Evolutionary conservation across 2,329 filamentous ascomycete genomes (phyloP).

Genomic region (Aspergillus fumigatus): DNA sequence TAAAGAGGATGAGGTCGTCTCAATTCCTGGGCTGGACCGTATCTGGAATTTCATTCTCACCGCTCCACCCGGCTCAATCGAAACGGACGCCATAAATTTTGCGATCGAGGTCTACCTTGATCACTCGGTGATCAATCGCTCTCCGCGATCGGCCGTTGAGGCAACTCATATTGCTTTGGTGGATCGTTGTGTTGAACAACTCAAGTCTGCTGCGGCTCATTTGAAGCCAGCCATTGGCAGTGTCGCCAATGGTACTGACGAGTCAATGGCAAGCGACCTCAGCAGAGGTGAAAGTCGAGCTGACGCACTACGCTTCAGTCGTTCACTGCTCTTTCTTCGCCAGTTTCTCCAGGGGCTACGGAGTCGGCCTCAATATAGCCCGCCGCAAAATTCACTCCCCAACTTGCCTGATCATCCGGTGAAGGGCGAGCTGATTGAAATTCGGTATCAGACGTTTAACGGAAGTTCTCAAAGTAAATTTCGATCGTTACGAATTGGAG

Average conservation of each 20-base stretch:
- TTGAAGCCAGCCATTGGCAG: constrained; percentile 49
- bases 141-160: constrained; percentile 46
- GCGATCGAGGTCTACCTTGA: constrained; percentile 72
- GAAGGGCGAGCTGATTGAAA: constrained; percentile 60
- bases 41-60: constrained; percentile 80
- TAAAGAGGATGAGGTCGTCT: constrained; percentile 36
- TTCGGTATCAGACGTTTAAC: constrained; percentile 72
- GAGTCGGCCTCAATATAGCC: constrained; percentile 54
- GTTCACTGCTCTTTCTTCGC: constrained; percentile 64
- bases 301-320: constrained; percentile 61
- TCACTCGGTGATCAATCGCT: constrained; percentile 37
- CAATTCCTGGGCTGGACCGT: constrained; percentile 57
- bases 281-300: constrained; percentile 47
- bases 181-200: constrained; percentile 65
- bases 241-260: constrained; percentile 44
- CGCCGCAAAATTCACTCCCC: constrained; percentile 56
- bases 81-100: constrained; percentile 62
- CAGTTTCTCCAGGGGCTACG: constrained; percentile 59
- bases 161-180: constrained; percentile 66
- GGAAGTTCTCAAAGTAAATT: constrained; percentile 57
- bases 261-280: constrained; percentile 50
- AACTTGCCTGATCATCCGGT: constrained; percentile 52
- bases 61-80: constrained; percentile 61
- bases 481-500: constrained; percentile 60
- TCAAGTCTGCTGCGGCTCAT: constrained; percentile 58